phyloP scores from a whole-genome alignment of 2,329 filamentous ascomycete genomes.

The Penicillium concentricum region DNA sequence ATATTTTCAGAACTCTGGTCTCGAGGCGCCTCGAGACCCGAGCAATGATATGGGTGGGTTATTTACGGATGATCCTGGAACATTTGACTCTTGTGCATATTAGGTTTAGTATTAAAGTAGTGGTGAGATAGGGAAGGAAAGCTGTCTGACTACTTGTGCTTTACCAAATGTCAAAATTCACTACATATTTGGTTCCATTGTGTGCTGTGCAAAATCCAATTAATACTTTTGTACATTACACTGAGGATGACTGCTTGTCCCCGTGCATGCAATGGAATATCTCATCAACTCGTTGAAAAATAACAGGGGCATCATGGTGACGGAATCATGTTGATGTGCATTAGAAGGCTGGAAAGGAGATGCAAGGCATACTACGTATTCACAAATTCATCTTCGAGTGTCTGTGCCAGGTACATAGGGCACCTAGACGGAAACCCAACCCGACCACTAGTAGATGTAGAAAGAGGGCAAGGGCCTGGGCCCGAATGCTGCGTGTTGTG shows the following conservation, averaged over 20 bases:
- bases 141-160: not conserved
- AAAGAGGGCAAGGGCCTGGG: slow-evolving; percentile 44
- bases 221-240: not conserved
- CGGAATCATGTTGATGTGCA: not conserved
- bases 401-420: slow-evolving; percentile 33
- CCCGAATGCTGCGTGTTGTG: slow-evolving; percentile 32
- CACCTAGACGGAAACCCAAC: slow-evolving; percentile 39
- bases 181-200: not conserved
- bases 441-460: slow-evolving; percentile 50
- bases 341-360: not conserved
- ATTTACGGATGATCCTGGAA: not conserved
- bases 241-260: not conserved
- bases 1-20: slow-evolving; percentile 8
- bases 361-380: not conserved
- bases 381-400: not conserved
- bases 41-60: not conserved
- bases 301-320: not conserved
- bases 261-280: not conserved
- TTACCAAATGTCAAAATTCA: not conserved
- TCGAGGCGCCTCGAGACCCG: not conserved
- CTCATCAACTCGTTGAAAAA: not conserved
- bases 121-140: not conserved
- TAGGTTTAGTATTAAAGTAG: no score
- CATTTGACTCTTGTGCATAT: not conserved
- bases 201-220: not conserved